phyloP scores from a whole-genome alignment of 169 alveolate genomes.

The Plasmodium billcollinsi region DNA sequence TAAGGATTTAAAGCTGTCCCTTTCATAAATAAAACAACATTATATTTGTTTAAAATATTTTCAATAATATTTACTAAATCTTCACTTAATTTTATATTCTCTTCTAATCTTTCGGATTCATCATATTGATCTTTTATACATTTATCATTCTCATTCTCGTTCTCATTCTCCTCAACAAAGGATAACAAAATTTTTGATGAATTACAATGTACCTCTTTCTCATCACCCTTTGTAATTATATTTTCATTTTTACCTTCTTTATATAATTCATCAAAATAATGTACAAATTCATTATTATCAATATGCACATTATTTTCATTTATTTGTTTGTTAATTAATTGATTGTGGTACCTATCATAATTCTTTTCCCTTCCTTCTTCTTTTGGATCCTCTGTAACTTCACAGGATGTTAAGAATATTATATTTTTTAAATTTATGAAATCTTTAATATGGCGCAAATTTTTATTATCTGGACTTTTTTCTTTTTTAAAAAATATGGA shows the following conservation, averaged over 20 bases:
- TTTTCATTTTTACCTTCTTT: no score
- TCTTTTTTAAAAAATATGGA: not conserved
- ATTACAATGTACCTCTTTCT: no score
- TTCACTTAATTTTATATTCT: conserved; percentile 22
- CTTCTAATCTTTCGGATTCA: conserved; percentile 7
- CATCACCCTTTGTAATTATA: no score
- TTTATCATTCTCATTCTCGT: no score
- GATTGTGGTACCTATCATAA: no score
- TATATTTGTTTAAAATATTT: conserved; percentile 78
- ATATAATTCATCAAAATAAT: no score
- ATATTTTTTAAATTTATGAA: conserved; percentile 17
- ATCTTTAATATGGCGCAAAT: not conserved
- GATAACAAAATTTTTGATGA: no score
- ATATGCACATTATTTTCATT: no score
- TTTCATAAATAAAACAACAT: conserved; percentile 86
- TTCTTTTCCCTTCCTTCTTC: not conserved
- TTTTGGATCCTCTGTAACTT: not conserved
- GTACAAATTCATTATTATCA: no score
- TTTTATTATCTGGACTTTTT: not conserved
- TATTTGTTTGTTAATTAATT: no score
- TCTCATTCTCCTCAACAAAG: no score
- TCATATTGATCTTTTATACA: not conserved
- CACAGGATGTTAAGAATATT: conserved; percentile 22
- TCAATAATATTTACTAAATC: conserved; percentile 56
- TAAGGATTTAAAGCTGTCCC: conserved; percentile 88